Evolutionary conservation across 2,329 filamentous ascomycete species (phyloP).

Genomic region (Sarocladium strictum): DNA sequence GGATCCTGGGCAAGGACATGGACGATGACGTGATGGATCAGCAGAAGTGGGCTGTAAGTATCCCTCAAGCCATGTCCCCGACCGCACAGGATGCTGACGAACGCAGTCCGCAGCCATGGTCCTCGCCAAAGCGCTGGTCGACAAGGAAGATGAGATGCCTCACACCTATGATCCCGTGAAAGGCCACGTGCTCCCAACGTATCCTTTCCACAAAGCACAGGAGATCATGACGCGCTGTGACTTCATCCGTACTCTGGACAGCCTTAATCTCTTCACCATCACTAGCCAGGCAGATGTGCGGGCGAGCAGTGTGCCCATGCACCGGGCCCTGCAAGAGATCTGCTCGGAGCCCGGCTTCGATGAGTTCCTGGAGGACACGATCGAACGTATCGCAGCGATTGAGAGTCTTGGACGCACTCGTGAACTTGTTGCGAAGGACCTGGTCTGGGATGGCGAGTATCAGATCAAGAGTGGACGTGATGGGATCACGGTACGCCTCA

Average conservation of each 20-base stretch:
- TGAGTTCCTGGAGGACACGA: slow-evolving; percentile 72
- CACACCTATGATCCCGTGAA: slow-evolving; percentile 57
- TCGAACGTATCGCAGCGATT: slow-evolving; percentile 84
- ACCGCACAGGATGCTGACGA: neutral
- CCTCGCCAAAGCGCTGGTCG: slow-evolving; percentile 84
- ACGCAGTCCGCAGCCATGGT: slow-evolving; percentile 82
- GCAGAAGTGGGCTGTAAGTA: slow-evolving; percentile 83
- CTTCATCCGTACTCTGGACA: slow-evolving; percentile 89
- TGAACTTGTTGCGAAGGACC: slow-evolving; percentile 90
- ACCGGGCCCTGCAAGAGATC: slow-evolving; percentile 81
- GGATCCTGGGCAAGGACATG: slow-evolving; percentile 67
- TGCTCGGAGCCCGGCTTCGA: slow-evolving; percentile 73
- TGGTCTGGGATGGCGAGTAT: slow-evolving; percentile 81
- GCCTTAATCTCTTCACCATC: slow-evolving; percentile 92
- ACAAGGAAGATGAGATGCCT: slow-evolving; percentile 64
- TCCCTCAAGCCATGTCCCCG: neutral
- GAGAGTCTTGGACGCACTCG: slow-evolving; percentile 91
- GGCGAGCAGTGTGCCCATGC: slow-evolving; percentile 94
- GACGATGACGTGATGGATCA: slow-evolving; percentile 99
- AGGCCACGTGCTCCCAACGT: slow-evolving; percentile 74
- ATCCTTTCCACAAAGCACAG: slow-evolving; percentile 75
- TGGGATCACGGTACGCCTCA: slow-evolving; percentile 36
- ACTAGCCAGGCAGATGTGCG: slow-evolving; percentile 81
- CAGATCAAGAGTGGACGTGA: slow-evolving; percentile 44
- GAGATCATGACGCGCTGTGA: slow-evolving; percentile 94